A percentile compares a stretch with the other conserved stretches of the same genome.
phyloP scores from a whole-genome alignment of 208 protist species.

The Crithidia sp. region DNA sequence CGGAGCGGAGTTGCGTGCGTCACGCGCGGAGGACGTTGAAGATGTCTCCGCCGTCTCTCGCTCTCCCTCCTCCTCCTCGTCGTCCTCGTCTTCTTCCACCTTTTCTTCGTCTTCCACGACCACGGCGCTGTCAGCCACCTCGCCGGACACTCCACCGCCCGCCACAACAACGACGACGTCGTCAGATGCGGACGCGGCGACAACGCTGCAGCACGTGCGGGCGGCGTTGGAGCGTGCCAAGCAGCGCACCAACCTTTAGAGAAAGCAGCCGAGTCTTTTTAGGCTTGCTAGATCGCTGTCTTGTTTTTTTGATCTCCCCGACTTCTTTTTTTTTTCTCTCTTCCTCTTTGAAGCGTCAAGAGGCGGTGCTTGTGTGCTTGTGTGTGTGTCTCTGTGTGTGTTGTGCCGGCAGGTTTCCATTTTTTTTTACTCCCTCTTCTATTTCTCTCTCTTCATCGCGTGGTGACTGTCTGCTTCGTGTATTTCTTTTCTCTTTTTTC shows the following conservation, averaged over 20 bases:
- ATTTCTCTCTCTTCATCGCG: background rate
- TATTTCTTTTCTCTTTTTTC: no score
- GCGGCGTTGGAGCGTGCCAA: constrained; percentile 41
- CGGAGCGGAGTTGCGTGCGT: background rate
- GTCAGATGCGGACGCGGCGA: constrained; percentile 9
- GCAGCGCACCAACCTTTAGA: constrained; percentile 12
- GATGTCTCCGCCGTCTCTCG: constrained; percentile 12
- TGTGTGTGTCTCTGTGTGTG: background rate
- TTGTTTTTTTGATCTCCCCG: background rate
- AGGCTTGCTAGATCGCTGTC: background rate
- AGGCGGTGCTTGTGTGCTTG: background rate
- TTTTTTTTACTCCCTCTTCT: constrained; percentile 10
- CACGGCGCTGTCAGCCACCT: background rate
- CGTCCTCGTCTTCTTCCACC: background rate
- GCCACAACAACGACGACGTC: background rate
- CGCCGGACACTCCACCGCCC: background rate
- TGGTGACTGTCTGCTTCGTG: no score
- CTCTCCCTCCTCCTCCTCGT: constrained; percentile 4
- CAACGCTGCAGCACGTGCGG: constrained; percentile 42
- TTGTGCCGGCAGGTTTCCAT: background rate
- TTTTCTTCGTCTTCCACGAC: background rate
- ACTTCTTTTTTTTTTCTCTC: background rate
- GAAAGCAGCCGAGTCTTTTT: background rate
- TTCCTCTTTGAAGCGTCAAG: background rate
- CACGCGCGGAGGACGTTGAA: background rate